Base-by-base conservation (phyloP, 352 stramenopile genomes). In the Elongisporangium senticosum region DNA sequence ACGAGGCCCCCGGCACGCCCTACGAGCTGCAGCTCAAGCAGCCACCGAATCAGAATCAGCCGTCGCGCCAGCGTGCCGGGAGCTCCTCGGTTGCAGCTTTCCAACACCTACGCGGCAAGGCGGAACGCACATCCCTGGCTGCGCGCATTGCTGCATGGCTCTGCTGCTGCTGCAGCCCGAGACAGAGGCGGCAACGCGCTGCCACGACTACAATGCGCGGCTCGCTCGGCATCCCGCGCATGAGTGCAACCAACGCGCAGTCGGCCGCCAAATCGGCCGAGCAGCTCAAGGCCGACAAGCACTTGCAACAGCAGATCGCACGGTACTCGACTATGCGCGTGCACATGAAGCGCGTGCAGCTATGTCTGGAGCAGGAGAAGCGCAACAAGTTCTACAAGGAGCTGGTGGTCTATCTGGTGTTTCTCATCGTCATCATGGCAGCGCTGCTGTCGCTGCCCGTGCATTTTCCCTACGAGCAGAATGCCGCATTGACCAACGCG, bases 301-400 rank as follows among this genome's bases (percentile, higher is more conserved):
- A 67, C 20, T 53, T 88, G 7, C 76, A 85, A 51, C 62, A 79
- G 50, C 69, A 89, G 55, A 79, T 89, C 43, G 72, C 74, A 17
- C 63, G 83, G 58, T 90, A 87, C 68, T 89, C 80, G 54, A 90
- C 65, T n/a, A 89, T 90, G 80, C 76, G 83, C 37, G 78, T 93
- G 53, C 77, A 93, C 69, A 90, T 93, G 80, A 93, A 90, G 62
- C 78, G 81, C 59, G 83, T 90, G 68, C 83, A 90, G 61, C 64
- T 89, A 39, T 87, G 77, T 56, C 69, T 90, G 22, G 80, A 92
- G 62, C 79, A 90, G 56, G 83, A 90, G 63, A 90, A 90, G 57
- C 78, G 81, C 68, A 90, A 89, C 67, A 86, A 86, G 54, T 90
- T 90, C 49, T 92, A 92, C 75, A 77, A 80, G 58, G 83, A 92